These are phyloP conservation scores for Hyaloscypha bicolor DNA, from an alignment of 495 filamentous ascomycete species.

Conservation along the genomic window DNA sequence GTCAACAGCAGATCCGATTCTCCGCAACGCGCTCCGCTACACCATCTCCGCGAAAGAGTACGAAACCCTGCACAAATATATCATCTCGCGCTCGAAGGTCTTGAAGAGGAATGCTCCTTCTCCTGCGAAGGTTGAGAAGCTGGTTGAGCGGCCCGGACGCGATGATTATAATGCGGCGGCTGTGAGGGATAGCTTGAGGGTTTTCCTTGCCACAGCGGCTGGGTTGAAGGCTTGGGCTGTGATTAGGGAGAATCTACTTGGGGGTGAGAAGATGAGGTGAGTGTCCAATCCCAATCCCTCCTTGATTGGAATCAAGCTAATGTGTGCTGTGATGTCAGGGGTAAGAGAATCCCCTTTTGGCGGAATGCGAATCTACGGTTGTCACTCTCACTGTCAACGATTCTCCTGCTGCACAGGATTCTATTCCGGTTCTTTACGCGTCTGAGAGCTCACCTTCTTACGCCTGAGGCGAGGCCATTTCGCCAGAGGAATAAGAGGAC, in stretches of 20 bases:
- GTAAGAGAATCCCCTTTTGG: slow-evolving; percentile 56
- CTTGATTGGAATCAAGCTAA: background rate
- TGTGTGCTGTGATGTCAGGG: slow-evolving; percentile 19
- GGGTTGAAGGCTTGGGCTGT: slow-evolving; percentile 70
- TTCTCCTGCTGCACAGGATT: slow-evolving; percentile 84
- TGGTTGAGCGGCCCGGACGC: slow-evolving; percentile 43
- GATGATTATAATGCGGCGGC: slow-evolving; percentile 81
- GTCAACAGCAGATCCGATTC: slow-evolving; percentile 57
- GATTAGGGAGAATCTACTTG: slow-evolving; percentile 48
- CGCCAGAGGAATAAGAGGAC: slow-evolving; percentile 79
- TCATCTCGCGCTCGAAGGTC: slow-evolving; percentile 66
- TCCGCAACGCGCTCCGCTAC: slow-evolving; percentile 80
- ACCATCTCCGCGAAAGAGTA: slow-evolving; percentile 86
- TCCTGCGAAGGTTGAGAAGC: slow-evolving; percentile 48
- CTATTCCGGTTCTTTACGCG: slow-evolving; percentile 88
- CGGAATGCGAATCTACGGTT: slow-evolving; percentile 74
- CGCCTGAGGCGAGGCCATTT: slow-evolving; percentile 73
- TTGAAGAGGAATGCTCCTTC: slow-evolving; percentile 63
- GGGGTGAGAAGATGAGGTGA: slow-evolving; percentile 47
- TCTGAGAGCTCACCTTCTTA: slow-evolving; percentile 75
- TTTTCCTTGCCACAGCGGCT: slow-evolving; percentile 71
- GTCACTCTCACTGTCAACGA: slow-evolving; percentile 76
- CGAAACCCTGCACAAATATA: slow-evolving; percentile 74
- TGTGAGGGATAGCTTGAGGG: slow-evolving; percentile 72
- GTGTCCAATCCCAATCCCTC: background rate